Percentiles rank a stretch among this genome's conserved stretches.
phyloP scores from a whole-genome alignment of 768 basidiomycete species.

The Lyophyllum semitale region DNA sequence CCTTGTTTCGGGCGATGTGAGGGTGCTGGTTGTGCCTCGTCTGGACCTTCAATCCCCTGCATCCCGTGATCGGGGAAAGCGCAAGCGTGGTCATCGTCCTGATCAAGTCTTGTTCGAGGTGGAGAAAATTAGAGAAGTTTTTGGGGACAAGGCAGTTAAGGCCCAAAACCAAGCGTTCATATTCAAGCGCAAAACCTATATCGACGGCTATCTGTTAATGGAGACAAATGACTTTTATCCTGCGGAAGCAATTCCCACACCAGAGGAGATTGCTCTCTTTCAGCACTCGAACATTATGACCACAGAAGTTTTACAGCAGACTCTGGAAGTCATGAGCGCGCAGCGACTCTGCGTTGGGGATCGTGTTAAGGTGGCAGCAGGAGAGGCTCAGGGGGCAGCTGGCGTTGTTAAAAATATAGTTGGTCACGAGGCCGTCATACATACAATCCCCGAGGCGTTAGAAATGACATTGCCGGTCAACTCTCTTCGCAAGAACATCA shows the following conservation, averaged over 20 bases:
- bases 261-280: neutral
- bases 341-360: no score
- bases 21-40: constrained; percentile 1
- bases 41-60: neutral
- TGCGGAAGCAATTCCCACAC: neutral
- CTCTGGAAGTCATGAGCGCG: no score
- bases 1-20: neutral
- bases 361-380: no score
- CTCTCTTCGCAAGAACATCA: no score
- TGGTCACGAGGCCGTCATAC: no score
- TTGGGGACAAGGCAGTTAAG: neutral
- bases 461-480: no score
- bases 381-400: no score
- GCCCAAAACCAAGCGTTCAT: neutral
- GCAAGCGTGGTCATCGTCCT: neutral
- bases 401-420: no score
- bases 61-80: neutral
- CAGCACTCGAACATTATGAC: no score
- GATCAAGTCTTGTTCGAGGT: neutral
- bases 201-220: neutral
- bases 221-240: neutral
- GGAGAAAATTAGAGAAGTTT: neutral
- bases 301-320: no score
- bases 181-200: neutral
- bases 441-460: no score